A percentile compares a stretch with the other conserved stretches of the same genome.
Conservation (phyloP, 75 land plant species). For the Adiantum capillusveneris region DNA sequence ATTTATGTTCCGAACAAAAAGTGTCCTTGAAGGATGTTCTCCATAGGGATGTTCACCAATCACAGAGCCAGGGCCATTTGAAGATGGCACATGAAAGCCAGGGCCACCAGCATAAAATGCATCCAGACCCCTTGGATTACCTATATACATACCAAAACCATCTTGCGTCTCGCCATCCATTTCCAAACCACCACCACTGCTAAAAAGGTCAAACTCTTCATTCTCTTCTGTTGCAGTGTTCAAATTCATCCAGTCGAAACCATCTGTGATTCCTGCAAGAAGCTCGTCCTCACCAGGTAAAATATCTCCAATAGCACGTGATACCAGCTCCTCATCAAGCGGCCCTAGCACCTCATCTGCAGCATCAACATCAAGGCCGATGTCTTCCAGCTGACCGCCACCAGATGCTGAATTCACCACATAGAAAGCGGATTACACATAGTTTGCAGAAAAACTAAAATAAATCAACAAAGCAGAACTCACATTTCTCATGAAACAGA, state of each 20-base stretch:
- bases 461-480: constrained; percentile 4
- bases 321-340: constrained; percentile 39
- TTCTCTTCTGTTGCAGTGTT: constrained; percentile 49
- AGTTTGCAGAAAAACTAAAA: too few species aligned
- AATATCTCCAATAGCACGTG: constrained; percentile 45
- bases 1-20: constrained; percentile 77
- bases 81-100: constrained; percentile 28
- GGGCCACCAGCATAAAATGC: constrained; percentile 30
- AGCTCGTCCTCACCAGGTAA: constrained; percentile 94
- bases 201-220: constrained; percentile 90
- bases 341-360: constrained; percentile 18
- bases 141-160: constrained; percentile 28
- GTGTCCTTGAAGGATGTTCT: constrained; percentile 89
- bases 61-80: constrained; percentile 64
- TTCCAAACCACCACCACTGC: constrained; percentile 87
- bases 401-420: constrained; percentile 28
- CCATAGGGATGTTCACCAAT: constrained; percentile 96
- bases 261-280: constrained; percentile 73
- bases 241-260: constrained; percentile 41
- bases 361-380: constrained; percentile 33
- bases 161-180: constrained; percentile 59
- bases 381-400: constrained; percentile 14
- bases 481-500: constrained; percentile 58
- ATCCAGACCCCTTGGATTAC: constrained; percentile 34
- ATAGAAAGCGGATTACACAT: too few species aligned